Evolutionary conservation across 2,329 filamentous ascomycete genomes (phyloP), one percentile per base, ranked within the genome.

Genomic region (Xylaria sp.): DNA sequence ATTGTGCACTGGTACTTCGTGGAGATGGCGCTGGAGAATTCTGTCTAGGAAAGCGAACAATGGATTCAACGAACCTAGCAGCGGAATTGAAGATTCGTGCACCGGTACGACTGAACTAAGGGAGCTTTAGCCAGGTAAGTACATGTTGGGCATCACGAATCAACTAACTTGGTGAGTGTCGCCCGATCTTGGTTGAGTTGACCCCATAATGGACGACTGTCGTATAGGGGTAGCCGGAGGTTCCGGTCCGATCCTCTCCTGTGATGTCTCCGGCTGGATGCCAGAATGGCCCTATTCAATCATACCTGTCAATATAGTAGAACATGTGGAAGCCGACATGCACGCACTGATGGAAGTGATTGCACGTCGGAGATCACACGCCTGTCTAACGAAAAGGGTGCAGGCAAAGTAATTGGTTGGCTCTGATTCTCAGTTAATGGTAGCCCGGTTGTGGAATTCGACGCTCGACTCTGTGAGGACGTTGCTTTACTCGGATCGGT

Each of bases 271-370:
- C 54, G 49, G 37, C 30, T 55, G 64, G 49, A 53, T 57, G 18
- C 54, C 34, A 9, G 49, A 23, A 39, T 57, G 60, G 11, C 60
- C 53, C 68, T 68, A 58, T 42, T 35, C 50, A 34, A 48, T 8
- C 35, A 35, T 64, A 23, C 56, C 49, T 16, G 55, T 61, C 19
- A 62, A 42, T 35, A 50, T 59, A 54, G 9, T 37, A 46, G 16
- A 34, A 55, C 13, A 44, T 19, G 5, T 30, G 37, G 39, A 34
- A 30, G 4, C 11, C 52, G 44, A 42, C 11, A 13, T n/a, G 39
- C 34, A 65, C 69, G n/a, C 49, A 72, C 70, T 13, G 67, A 68
- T 55, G 69, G 70, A 49, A 71, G 62, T 53, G 68, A 66, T 50
- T 66, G 66, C 3, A 66, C 60, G 55, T 72, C 67, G 4, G 70